Percentiles rank a stretch among this genome's conserved stretches.
Evolutionary conservation across 2,329 filamentous ascomycete genomes (phyloP).

Genomic region (Monilinia polystroma): DNA sequence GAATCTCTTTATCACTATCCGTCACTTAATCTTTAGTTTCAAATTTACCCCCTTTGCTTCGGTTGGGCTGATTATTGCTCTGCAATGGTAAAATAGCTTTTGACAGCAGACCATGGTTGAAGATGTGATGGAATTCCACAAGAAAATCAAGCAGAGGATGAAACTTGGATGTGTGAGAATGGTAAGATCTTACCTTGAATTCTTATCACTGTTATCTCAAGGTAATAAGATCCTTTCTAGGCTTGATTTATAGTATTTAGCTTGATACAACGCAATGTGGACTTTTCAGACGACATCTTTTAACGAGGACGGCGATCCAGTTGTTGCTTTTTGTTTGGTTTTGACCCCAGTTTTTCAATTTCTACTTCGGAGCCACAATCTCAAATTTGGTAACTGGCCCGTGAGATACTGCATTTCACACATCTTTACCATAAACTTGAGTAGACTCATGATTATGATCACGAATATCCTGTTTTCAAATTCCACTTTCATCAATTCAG

Average conservation of each 20-base stretch:
- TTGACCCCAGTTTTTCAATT: constrained; percentile 18
- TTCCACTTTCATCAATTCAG: background rate
- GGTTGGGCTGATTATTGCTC: background rate
- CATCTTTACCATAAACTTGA: constrained; percentile 9
- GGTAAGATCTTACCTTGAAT: background rate
- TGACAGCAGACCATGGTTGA: constrained; percentile 9
- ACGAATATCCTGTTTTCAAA: background rate
- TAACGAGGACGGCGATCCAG: constrained; percentile 12
- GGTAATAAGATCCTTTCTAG: background rate
- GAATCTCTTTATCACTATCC: background rate
- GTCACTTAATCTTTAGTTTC: background rate
- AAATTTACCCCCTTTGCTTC: constrained; percentile 15
- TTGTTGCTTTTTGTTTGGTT: constrained; percentile 1
- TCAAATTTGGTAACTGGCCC: constrained; percentile 19
- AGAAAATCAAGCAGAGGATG: background rate
- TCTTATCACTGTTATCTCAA: background rate
- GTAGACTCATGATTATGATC: constrained; percentile 16
- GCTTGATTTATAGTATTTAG: background rate
- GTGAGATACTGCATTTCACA: constrained; percentile 14
- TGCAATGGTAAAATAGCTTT: background rate
- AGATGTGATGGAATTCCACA: background rate
- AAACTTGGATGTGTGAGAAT: background rate
- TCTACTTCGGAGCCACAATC: background rate
- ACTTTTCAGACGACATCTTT: background rate
- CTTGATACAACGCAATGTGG: background rate